Base-by-base conservation (phyloP, 805 yeast genomes). In the Candida pseudoglaebosa region DNA sequence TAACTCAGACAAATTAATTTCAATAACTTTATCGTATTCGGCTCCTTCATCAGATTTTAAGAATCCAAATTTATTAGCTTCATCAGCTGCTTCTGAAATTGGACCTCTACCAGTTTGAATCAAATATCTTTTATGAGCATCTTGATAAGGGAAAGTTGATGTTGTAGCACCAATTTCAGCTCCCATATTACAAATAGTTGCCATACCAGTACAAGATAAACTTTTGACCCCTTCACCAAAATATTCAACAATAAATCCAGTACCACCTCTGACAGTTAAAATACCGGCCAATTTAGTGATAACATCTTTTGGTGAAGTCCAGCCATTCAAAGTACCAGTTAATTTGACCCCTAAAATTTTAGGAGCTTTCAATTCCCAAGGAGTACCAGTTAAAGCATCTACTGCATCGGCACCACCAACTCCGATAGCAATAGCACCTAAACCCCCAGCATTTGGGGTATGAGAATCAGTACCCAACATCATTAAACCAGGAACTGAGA, bases 371-470 rank as follows among this genome's bases (percentile, higher is more conserved):
- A 93, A 78, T 71, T 93, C 99, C 99, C 99, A 93, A 41, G 99
- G 97, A 21, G 93, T 83, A 49, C 93, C 96, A 32, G 98, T 89
- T 58, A 93, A 71, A 37, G 93, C 99, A 65, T 93, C 99, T 40
- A 93, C 99, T 29, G 99, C 99, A 68, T 93, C 99, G 40, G 99
- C 99, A 73, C 99, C 99, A 69, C 99, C 99, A 29, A 93, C 99
- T 70, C 99, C 99, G 61, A 93, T 93, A 54, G 99, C 98, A 50
- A 91, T 82, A 50, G 95, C 96, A 61, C 99, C 99, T 46, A 93
- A 71, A 50, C 99, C 99, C 71, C 99, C 99, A 21, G 99, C 99
- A 57, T 93, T 93, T 35, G 99, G 99, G 35, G 99, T 93, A 65
- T 93, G 99, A 1, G 98, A 90, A 66, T 93, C 99, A 29, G 99